A percentile compares a stretch with the other conserved stretches of the same genome.
phyloP scores from a whole-genome alignment of 1,139 yeast genomes.

The Pichia cactophila region DNA sequence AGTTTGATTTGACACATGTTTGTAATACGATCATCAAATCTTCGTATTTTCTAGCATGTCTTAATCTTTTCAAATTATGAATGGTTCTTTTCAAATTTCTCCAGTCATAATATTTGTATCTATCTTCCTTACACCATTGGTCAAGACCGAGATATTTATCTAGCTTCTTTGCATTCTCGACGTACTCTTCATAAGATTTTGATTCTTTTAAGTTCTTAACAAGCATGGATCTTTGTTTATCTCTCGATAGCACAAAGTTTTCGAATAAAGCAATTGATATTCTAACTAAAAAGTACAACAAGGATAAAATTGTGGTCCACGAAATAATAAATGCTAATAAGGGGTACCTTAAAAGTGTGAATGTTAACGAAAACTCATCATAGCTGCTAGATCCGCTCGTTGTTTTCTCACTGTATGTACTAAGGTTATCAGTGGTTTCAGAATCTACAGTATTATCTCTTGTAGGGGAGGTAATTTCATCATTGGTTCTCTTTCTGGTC shows the following conservation, averaged over 20 bases:
- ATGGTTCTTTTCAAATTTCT: constrained; percentile 48
- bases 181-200: constrained; percentile 54
- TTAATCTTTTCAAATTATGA: constrained; percentile 34
- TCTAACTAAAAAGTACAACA: constrained; percentile 46
- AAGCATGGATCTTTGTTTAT: constrained; percentile 46
- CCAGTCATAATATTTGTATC: constrained; percentile 64
- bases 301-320: constrained; percentile 49
- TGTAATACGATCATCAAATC: constrained; percentile 53
- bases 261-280: constrained; percentile 61
- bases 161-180: constrained; percentile 45
- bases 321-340: constrained; percentile 40
- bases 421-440: background rate
- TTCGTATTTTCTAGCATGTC: constrained; percentile 31
- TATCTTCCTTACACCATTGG: constrained; percentile 56
- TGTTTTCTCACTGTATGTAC: background rate
- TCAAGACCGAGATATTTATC: constrained; percentile 54
- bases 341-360: constrained; percentile 60
- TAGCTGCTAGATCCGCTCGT: background rate
- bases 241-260: constrained; percentile 44
- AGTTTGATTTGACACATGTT: constrained; percentile 63
- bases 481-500: constrained; percentile 13
- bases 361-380: constrained; percentile 41
- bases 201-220: constrained; percentile 45
- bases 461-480: background rate
- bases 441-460: background rate